Evolutionary conservation across 371 early-diverging fungal genomes (phyloP), one percentile per base, ranked within the genome.

Genomic region (Rhizopus sp.): DNA sequence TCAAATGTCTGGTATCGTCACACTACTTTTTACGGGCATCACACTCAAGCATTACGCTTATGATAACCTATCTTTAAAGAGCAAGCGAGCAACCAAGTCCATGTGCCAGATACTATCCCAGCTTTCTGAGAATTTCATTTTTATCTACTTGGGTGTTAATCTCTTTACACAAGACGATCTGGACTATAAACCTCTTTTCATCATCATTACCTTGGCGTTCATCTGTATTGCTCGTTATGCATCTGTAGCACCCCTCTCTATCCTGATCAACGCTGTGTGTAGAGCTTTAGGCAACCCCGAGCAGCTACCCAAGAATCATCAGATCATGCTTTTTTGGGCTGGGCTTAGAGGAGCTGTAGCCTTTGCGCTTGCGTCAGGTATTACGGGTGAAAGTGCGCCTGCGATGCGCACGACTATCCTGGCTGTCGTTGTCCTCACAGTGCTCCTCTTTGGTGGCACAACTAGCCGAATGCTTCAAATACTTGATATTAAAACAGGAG

Each of bases 311-410:
- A 73, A 81, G 32, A 85, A 88, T 30, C 93, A 96, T 66, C 96
- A 95, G 62, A 77, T 91, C 23, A 94, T 97, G 93, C 69, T 97
- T 6, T 95, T 94, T 73, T 96, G 94, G 93, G 89, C 95, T 9
- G 96, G 96, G 1, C 78, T 97, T 10, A 90, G 98, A 34, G 98
- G 98, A 3, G 96, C 98, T 15, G 93, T 97, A 12, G 93, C 96
- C 0, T 95, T 96, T 79, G 98, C 96, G 0, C 77, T 97, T 39
- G 88, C 94, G 4, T 92, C 91, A 52, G 89, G 90, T 57, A 75
- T 96, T 7, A 78, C 82, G 2, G 93, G 90, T 13, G 73, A 80
- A 7, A 80, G 80, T 57, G 84, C 85, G 34, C 69, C 83, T 7
- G 86, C 86, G 16, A 84, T 93, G 73, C 87, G 91, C 15, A 91